Conservation (phyloP, 306 rosid species). For the Geum urbanum region DNA sequence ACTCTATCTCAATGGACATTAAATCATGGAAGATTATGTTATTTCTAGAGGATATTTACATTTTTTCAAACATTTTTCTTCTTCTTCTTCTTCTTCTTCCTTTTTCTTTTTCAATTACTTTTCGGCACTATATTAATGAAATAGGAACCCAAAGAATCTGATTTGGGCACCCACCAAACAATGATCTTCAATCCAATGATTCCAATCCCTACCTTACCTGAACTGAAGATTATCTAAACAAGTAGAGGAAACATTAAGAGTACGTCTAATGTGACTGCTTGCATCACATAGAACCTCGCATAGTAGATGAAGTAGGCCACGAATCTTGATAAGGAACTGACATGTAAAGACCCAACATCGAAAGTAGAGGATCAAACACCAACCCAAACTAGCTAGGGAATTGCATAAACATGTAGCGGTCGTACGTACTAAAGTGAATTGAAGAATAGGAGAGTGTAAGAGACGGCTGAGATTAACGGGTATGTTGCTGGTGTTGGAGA, state of each 20-base stretch:
- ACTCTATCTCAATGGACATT: too few species aligned
- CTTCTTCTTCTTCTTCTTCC: too few species aligned
- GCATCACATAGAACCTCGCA: slow-evolving; percentile 81
- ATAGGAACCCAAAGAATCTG: too few species aligned
- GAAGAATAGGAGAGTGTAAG: slow-evolving; percentile 85
- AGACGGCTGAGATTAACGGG: slow-evolving; percentile 69
- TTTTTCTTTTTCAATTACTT: too few species aligned
- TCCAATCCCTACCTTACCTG: slow-evolving; percentile 56
- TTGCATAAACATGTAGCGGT: slow-evolving; percentile 56
- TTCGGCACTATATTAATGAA: too few species aligned
- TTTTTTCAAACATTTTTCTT: too few species aligned
- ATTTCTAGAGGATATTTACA: too few species aligned
- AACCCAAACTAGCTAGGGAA: slow-evolving; percentile 52
- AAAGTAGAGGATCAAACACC: slow-evolving; percentile 70
- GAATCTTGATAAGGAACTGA: slow-evolving; percentile 82
- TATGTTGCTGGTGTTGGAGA: slow-evolving; percentile 48
- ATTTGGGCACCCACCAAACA: too few species aligned
- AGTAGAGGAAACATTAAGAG: slow-evolving; percentile 67
- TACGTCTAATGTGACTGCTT: slow-evolving; percentile 76
- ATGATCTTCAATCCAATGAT: slow-evolving; percentile 30
- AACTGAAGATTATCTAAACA: slow-evolving; percentile 59
- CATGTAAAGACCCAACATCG: slow-evolving; percentile 57
- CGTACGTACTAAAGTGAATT: slow-evolving; percentile 87
- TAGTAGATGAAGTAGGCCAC: slow-evolving; percentile 59
- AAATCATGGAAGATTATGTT: too few species aligned